Conservation (phyloP, 768 basidiomycete genomes). For the Psilocybe sp. region DNA sequence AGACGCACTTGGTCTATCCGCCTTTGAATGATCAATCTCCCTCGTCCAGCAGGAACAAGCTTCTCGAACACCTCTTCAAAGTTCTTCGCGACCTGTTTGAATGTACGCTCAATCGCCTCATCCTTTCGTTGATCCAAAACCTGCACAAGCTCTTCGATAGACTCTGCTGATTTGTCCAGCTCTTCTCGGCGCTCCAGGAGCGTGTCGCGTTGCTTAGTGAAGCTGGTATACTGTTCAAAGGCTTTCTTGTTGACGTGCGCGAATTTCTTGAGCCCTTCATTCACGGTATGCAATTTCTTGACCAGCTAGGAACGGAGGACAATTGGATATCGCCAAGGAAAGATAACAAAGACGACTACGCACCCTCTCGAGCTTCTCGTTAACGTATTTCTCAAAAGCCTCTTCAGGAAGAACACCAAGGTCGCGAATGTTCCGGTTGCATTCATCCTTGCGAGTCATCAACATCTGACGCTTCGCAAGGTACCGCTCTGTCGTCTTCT, state of each 20-base stretch:
- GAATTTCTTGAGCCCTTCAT: slow-evolving; percentile 93
- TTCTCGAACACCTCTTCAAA: slow-evolving; percentile 97
- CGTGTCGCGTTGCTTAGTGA: slow-evolving; percentile 96
- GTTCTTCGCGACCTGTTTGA: slow-evolving; percentile 96
- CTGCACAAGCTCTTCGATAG: slow-evolving; percentile 90
- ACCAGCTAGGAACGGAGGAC: slow-evolving; percentile 56
- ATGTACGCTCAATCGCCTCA: slow-evolving; percentile 97
- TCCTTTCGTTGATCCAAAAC: slow-evolving; percentile 96
- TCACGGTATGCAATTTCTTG: slow-evolving; percentile 88
- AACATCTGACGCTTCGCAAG: slow-evolving; percentile 90
- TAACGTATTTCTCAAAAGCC: slow-evolving; percentile 93
- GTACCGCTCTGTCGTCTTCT: slow-evolving; percentile 95
- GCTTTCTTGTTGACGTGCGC: slow-evolving; percentile 99
- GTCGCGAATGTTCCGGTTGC: slow-evolving; percentile 93
- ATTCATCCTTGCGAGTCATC: slow-evolving; percentile 82
- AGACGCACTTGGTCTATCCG: slow-evolving; percentile 73
- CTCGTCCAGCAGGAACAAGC: slow-evolving; percentile 91
- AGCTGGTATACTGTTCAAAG: slow-evolving; percentile 97
- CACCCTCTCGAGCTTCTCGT: slow-evolving; percentile 85
- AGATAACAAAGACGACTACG: slow-evolving; percentile 18
- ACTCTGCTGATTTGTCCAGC: slow-evolving; percentile 82
- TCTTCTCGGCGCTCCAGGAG: slow-evolving; percentile 85
- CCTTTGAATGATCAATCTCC: slow-evolving; percentile 89
- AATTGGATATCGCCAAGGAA: not conserved
- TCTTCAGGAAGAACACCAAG: slow-evolving; percentile 96